Conservation (phyloP, 2,329 filamentous ascomycete genomes). For the Capronia coronata region DNA sequence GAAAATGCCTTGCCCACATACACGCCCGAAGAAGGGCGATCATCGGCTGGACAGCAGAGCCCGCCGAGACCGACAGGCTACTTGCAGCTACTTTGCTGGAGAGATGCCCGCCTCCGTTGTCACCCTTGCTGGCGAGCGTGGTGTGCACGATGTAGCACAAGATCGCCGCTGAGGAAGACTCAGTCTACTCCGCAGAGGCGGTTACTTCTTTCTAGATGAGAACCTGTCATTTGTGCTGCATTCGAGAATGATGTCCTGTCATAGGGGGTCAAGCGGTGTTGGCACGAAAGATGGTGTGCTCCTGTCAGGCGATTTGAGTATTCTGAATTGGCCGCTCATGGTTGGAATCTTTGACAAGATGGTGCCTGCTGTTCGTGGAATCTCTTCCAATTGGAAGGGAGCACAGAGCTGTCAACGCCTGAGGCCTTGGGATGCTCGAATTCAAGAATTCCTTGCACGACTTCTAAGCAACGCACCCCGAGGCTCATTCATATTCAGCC, state of each 20-base stretch:
- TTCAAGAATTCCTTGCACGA: conserved; percentile 12
- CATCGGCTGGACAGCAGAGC: background rate
- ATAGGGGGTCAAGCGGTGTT: background rate
- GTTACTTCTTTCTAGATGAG: background rate
- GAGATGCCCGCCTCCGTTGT: background rate
- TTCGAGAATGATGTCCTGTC: background rate
- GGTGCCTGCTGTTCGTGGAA: background rate
- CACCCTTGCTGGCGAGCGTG: background rate
- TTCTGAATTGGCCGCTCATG: conserved; percentile 4
- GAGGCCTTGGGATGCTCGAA: background rate
- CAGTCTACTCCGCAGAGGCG: background rate
- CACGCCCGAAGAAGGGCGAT: background rate
- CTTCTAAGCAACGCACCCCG: background rate
- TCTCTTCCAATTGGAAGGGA: conserved; percentile 4
- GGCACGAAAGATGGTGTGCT: conserved; percentile 1
- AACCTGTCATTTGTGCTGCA: background rate
- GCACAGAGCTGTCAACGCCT: conserved; percentile 12
- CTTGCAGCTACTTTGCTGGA: background rate
- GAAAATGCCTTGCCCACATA: background rate
- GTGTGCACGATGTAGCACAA: background rate
- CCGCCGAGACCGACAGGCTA: background rate
- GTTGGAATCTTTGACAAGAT: conserved; percentile 4
- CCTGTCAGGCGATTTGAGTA: conserved; percentile 9
- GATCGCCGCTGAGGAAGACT: background rate
- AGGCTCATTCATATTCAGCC: conserved; percentile 6